Base-by-base conservation (phyloP, 495 filamentous ascomycete genomes). In the Penicillium maclennaniae region DNA sequence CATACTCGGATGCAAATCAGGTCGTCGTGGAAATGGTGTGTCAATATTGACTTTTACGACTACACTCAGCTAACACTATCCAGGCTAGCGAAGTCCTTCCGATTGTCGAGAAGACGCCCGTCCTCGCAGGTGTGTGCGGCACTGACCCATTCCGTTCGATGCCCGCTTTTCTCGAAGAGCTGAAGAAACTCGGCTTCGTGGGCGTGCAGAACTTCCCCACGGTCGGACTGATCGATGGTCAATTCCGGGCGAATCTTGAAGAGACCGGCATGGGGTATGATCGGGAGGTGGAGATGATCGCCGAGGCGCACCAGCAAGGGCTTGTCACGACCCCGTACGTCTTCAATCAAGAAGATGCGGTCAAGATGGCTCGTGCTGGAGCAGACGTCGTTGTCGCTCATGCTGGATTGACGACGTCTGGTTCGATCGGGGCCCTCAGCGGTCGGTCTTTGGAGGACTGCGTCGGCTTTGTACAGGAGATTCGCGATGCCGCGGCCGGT, bases 141-240 rank as follows among this genome's bases (percentile, higher is more conserved):
- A 84, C 83, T 0, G 84, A 88, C 58, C 81, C 82, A 14, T 85
- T 86, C 73, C 73, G 81, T 40, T 62, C 69, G 54, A 84, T 87
- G 65, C 64, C 73, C 8, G 54, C 54, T 10, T 87, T 88, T 66
- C 72, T 86, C 37, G 39, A 56, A 27, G 72, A 87, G 62, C 68
- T 89, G 38, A 72, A 76, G 39, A 72, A 69, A 6, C 58, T 87
- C 14, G 84, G 84, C 1, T 86, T 87, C 53, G 74, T 77, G 1
- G 86, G 86, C 7, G 79, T 87, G 27, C 85, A 87, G 67, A 89
- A 89, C 59, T 87, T 88, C 63, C 85, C 85, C 4, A 87, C 84
- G 2, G 85, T 89, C 6, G 85, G 85, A 0, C 67, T 88, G 7
- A 83, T 88, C 48, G 86, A 88, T 64, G 86, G 84, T 2, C 68